phyloP scores from a whole-genome alignment of 805 yeast genomes.

The Starmerella cellae region DNA sequence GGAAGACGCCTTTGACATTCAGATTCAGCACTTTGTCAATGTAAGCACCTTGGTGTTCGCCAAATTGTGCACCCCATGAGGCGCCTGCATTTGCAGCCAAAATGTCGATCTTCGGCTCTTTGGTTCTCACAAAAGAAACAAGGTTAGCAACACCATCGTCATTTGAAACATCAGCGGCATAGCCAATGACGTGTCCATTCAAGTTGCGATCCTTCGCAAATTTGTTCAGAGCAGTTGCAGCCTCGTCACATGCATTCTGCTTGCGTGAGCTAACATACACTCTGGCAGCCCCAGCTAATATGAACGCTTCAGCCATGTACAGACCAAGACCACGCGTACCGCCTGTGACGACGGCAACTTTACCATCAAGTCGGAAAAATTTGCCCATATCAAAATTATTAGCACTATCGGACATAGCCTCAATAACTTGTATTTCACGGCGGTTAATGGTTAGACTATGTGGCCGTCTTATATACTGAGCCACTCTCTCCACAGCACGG shows the following conservation, averaged over 20 bases:
- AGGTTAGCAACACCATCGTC: slow-evolving; percentile 38
- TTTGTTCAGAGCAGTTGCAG: slow-evolving; percentile 31
- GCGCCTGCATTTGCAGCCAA: slow-evolving; percentile 71
- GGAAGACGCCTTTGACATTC: slow-evolving; percentile 56
- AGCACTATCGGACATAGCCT: too few relatives aligned
- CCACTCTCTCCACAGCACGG: too few relatives aligned
- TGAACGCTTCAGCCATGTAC: slow-evolving; percentile 50
- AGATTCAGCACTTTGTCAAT: slow-evolving; percentile 49
- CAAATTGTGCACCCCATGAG: slow-evolving; percentile 58
- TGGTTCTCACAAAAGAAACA: slow-evolving; percentile 28
- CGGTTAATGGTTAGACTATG: too few relatives aligned
- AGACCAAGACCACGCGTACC: slow-evolving; percentile 67
- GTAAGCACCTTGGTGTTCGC: slow-evolving; percentile 46
- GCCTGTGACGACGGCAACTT: slow-evolving; percentile 56
- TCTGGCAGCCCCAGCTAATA: slow-evolving; percentile 46
- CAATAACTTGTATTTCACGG: too few relatives aligned
- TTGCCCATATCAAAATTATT: too few relatives aligned
- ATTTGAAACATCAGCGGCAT: slow-evolving; percentile 46
- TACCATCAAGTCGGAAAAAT: slow-evolving; percentile 38
- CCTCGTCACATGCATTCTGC: slow-evolving; percentile 45
- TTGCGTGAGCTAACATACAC: slow-evolving; percentile 57
- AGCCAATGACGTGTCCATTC: slow-evolving; percentile 31
- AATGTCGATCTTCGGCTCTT: slow-evolving; percentile 40
- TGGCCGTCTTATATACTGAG: too few relatives aligned
- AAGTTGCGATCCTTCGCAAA: slow-evolving; percentile 22